These are phyloP conservation scores for Kodamaea alishanica DNA, from an alignment of 1,139 yeast genomes.

Conservation along the genomic window DNA sequence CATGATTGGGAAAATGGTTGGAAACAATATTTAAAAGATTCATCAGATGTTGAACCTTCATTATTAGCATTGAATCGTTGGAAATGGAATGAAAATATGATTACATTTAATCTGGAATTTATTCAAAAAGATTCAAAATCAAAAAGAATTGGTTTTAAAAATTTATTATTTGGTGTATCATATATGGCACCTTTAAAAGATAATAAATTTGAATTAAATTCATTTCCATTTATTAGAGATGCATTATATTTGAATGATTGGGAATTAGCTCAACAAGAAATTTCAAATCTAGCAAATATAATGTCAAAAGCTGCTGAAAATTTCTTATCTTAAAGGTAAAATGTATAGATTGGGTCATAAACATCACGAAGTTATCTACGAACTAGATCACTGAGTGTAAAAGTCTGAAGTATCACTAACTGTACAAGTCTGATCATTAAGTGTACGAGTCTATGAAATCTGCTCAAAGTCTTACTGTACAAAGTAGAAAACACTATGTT, in stretches of 20 bases:
- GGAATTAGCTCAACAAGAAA: slow-evolving; percentile 53
- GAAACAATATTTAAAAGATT: slow-evolving; percentile 36
- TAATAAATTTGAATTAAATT: slow-evolving; percentile 50
- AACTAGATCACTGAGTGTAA: too few relatives aligned
- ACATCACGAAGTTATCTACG: too few relatives aligned
- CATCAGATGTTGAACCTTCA: slow-evolving; percentile 61
- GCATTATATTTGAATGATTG: slow-evolving; percentile 49
- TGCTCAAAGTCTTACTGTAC: too few relatives aligned
- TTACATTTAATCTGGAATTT: slow-evolving; percentile 54
- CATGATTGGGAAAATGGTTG: slow-evolving; percentile 53
- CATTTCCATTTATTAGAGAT: slow-evolving; percentile 76
- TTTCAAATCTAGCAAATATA: slow-evolving; percentile 44
- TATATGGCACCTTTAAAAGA: slow-evolving; percentile 45
- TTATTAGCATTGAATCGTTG: slow-evolving; percentile 66
- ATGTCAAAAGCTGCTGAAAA: slow-evolving; percentile 24
- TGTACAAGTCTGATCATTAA: too few relatives aligned
- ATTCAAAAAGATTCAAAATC: slow-evolving; percentile 32
- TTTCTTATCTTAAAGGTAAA: too few relatives aligned
- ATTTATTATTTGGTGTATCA: slow-evolving; percentile 69
- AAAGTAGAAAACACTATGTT: too few relatives aligned
- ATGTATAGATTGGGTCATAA: too few relatives aligned
- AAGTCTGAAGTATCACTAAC: too few relatives aligned
- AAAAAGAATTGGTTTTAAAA: slow-evolving; percentile 63
- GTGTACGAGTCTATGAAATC: too few relatives aligned
- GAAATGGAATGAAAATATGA: slow-evolving; percentile 72